Percentiles rank a stretch among this genome's conserved stretches.
phyloP scores from a whole-genome alignment of 495 filamentous ascomycete species.

The Penicillium maclennaniae region DNA sequence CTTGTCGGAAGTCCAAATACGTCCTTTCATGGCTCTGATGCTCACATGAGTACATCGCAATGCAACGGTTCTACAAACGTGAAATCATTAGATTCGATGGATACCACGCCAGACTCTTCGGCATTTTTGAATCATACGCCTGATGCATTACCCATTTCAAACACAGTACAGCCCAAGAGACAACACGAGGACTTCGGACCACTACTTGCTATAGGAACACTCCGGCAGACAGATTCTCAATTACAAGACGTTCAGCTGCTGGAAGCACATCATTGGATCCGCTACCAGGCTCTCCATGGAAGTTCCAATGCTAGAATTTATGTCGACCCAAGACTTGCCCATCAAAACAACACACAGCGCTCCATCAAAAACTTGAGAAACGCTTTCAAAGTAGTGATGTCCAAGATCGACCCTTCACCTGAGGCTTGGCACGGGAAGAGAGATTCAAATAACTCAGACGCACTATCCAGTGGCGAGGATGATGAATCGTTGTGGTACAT shows the following conservation, averaged over 20 bases:
- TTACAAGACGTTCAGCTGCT: constrained; percentile 21
- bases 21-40: too few relatives aligned
- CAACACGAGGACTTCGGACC: not conserved
- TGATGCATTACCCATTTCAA: not conserved
- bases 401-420: constrained; percentile 52
- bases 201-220: constrained; percentile 15
- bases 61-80: too few relatives aligned
- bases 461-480: constrained; percentile 20
- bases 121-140: not conserved
- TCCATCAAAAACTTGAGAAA: constrained; percentile 38
- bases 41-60: too few relatives aligned
- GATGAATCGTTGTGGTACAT: constrained; percentile 71
- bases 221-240: constrained; percentile 8
- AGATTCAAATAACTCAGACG: not conserved
- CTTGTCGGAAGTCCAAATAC: not conserved
- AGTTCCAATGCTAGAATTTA: constrained; percentile 52
- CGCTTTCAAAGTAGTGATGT: constrained; percentile 49
- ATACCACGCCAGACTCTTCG: not conserved
- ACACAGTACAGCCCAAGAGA: not conserved
- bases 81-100: not conserved
- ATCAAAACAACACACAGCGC: constrained; percentile 45
- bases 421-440: constrained; percentile 54
- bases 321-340: constrained; percentile 63
- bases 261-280: constrained; percentile 34
- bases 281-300: constrained; percentile 9